A percentile compares a stretch with the other conserved stretches of the same genome.
These are phyloP conservation scores for Globisporangium cylindrosporum DNA, from an alignment of 352 stramenopile species.

Conservation along the genomic window DNA sequence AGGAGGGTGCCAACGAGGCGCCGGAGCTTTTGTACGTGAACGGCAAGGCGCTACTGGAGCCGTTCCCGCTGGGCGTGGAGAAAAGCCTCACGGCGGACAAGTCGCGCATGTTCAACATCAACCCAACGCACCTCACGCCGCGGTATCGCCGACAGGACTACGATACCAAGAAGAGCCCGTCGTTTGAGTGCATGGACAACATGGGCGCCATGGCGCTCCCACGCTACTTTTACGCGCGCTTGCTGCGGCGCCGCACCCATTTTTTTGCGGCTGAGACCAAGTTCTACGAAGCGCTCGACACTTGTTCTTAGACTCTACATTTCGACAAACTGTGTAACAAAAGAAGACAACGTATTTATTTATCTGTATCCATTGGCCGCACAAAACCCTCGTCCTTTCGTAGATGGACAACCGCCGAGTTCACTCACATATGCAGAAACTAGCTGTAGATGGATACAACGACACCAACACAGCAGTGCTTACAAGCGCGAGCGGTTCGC, in stretches of 20 bases:
- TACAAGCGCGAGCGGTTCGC: slow-evolving; percentile 29
- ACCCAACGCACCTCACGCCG: background rate
- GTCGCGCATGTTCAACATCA: background rate
- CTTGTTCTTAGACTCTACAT: background rate
- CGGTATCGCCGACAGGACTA: slow-evolving; percentile 49
- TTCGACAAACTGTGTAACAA: background rate
- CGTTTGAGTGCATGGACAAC: slow-evolving; percentile 50
- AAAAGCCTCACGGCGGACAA: background rate
- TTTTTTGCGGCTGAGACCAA: slow-evolving; percentile 46
- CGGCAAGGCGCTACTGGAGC: background rate
- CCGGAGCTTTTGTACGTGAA: background rate
- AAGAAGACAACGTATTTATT: background rate
- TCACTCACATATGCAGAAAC: background rate
- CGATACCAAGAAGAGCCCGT: slow-evolving; percentile 22
- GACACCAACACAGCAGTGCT: background rate
- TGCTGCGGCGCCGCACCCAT: slow-evolving; percentile 40
- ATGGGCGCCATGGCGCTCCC: slow-evolving; percentile 33
- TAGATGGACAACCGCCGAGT: background rate
- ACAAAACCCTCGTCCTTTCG: background rate
- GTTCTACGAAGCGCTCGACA: slow-evolving; percentile 33
- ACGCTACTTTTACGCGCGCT: slow-evolving; percentile 31
- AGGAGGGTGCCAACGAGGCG: background rate
- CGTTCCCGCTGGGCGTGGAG: background rate
- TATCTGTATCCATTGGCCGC: background rate
- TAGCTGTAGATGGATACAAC: background rate